A percentile compares a stretch with the other conserved stretches of the same genome.
Evolutionary conservation across 352 stramenopile genomes (phyloP).

Genomic region (Phytophthora uliginosa): DNA sequence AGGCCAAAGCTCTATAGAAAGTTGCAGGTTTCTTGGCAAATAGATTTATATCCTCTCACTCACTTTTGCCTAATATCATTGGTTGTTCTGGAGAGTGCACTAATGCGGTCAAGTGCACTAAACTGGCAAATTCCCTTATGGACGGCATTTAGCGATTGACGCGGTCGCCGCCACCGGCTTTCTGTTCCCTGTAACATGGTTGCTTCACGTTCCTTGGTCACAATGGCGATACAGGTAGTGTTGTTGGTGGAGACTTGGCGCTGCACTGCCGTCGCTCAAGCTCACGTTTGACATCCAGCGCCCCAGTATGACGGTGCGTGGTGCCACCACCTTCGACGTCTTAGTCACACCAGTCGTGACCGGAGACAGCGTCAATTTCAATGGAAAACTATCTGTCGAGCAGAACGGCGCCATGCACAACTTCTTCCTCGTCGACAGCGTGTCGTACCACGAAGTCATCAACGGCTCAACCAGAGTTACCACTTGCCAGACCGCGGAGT

Average conservation of each 20-base stretch:
- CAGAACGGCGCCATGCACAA: neutral
- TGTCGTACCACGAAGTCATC: neutral
- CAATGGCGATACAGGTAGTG: neutral
- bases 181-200: conserved; percentile 2
- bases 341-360: conserved; percentile 38
- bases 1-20: no score
- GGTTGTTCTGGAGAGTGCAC: no score
- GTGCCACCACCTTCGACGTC: conserved; percentile 43
- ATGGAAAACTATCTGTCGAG: neutral
- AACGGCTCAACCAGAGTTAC: neutral
- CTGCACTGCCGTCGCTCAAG: conserved; percentile 27
- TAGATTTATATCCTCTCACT: no score
- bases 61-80: no score
- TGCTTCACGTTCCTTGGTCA: conserved; percentile 1
- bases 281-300: conserved; percentile 50
- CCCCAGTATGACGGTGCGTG: conserved; percentile 48
- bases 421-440: neutral
- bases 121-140: no score
- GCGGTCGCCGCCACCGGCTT: neutral
- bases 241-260: neutral
- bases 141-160: conserved; percentile 21
- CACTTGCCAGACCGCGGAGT: neutral
- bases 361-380: conserved; percentile 24
- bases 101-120: no score
- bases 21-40: no score